Evolutionary conservation across 352 stramenopile species (phyloP).

Genomic region (Pythium grandisporangium): DNA sequence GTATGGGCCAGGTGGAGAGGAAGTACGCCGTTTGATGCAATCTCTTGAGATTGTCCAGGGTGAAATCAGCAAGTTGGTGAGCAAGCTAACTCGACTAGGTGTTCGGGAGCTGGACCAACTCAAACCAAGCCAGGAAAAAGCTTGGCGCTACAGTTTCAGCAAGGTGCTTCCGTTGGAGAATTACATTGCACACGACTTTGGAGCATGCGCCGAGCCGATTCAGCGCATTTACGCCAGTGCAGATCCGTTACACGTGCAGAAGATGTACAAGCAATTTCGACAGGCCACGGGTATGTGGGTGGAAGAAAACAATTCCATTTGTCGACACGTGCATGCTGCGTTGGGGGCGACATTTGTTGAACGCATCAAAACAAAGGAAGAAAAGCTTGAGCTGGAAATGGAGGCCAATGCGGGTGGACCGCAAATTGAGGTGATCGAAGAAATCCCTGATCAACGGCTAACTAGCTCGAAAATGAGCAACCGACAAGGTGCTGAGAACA

Average conservation of each 20-base stretch:
- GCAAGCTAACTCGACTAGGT: constrained; percentile 67
- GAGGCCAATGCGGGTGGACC: constrained; percentile 11
- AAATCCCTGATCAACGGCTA: constrained; percentile 3
- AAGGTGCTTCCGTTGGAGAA: constrained; percentile 77
- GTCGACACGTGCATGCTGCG: constrained; percentile 58
- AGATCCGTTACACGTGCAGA: constrained; percentile 71
- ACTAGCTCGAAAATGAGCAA: constrained; percentile 1
- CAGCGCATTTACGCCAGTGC: constrained; percentile 82
- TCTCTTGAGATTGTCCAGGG: constrained; percentile 69
- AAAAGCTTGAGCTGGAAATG: not conserved
- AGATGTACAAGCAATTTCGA: constrained; percentile 84
- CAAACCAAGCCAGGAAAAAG: constrained; percentile 81
- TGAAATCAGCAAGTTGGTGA: constrained; percentile 73
- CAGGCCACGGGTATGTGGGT: constrained; percentile 79
- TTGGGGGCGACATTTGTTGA: constrained; percentile 63
- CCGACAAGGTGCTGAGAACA: constrained; percentile 6
- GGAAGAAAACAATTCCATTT: constrained; percentile 78
- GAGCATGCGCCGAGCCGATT: constrained; percentile 74
- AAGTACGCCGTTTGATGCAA: constrained; percentile 76
- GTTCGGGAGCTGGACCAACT: constrained; percentile 78
- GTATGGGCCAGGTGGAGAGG: constrained; percentile 74
- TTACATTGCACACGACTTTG: constrained; percentile 79
- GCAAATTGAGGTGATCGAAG: constrained; percentile 11
- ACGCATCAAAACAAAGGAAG: constrained; percentile 5
- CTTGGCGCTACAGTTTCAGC: constrained; percentile 79